Percentiles rank a stretch among this genome's conserved stretches.
These are phyloP conservation scores for Pichia sp. DNA, from an alignment of 1,139 yeast genomes.

Conservation along the genomic window DNA sequence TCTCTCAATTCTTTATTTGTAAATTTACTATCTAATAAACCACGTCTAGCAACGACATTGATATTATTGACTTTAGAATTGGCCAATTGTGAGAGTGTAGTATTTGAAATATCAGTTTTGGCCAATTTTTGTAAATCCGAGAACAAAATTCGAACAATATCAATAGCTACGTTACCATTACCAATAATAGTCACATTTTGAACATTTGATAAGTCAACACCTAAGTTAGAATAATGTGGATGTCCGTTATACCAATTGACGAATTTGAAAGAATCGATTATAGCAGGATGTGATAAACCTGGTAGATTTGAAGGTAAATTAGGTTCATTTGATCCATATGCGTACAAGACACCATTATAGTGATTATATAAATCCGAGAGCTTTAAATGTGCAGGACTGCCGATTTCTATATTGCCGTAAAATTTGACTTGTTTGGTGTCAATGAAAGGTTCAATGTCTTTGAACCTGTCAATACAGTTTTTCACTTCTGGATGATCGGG, in stretches of 20 bases:
- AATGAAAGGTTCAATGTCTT: slow-evolving; percentile 36
- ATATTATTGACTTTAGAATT: slow-evolving; percentile 54
- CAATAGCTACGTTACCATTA: slow-evolving; percentile 96
- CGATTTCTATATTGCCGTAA: slow-evolving; percentile 64
- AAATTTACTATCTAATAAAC: slow-evolving; percentile 76
- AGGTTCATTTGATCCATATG: slow-evolving; percentile 79
- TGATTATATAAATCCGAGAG: slow-evolving; percentile 43
- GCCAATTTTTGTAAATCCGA: slow-evolving; percentile 38
- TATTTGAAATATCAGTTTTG: slow-evolving; percentile 62
- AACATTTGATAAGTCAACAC: slow-evolving; percentile 53
- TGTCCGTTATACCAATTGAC: slow-evolving; percentile 97
- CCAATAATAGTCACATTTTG: slow-evolving; percentile 79
- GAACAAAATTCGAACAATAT: slow-evolving; percentile 73
- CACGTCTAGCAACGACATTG: slow-evolving; percentile 78
- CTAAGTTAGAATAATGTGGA: slow-evolving; percentile 46
- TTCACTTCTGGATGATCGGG: slow-evolving; percentile 99
- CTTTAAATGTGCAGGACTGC: slow-evolving; percentile 33
- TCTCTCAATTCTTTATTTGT: slow-evolving; percentile 91
- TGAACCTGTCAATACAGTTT: slow-evolving; percentile 75
- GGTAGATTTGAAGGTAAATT: slow-evolving; percentile 35
- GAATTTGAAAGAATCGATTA: slow-evolving; percentile 77
- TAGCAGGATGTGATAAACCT: slow-evolving; percentile 56
- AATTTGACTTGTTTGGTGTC: slow-evolving; percentile 42
- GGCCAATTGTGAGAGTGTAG: slow-evolving; percentile 50
- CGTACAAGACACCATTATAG: slow-evolving; percentile 68